phyloP scores from a whole-genome alignment of 768 basidiomycete species.

The Asterophora lycoperdoides region DNA sequence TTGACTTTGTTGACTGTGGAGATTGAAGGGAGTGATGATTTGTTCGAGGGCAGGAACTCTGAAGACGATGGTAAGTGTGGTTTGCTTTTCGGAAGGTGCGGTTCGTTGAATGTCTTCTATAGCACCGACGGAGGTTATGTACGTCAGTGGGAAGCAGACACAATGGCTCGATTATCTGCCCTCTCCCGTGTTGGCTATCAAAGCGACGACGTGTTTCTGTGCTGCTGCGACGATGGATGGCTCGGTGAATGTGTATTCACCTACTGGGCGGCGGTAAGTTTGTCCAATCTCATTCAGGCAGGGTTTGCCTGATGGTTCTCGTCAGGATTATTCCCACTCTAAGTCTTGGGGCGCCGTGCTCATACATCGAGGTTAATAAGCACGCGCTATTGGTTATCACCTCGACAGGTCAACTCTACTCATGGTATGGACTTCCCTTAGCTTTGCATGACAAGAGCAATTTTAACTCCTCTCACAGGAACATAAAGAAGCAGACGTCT shows the following conservation, averaged over 20 bases:
- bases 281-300: background rate
- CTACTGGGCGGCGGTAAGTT: constrained; percentile 74
- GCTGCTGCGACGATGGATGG: constrained; percentile 81
- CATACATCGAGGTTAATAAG: constrained; percentile 64
- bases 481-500: constrained; percentile 62
- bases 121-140: constrained; percentile 69
- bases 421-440: constrained; percentile 51
- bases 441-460: background rate
- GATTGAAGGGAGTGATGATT: constrained; percentile 62
- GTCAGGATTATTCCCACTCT: constrained; percentile 74
- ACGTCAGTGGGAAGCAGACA: constrained; percentile 59
- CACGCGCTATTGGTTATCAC: constrained; percentile 71
- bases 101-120: background rate
- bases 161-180: constrained; percentile 91
- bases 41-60: constrained; percentile 77
- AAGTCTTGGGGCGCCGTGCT: constrained; percentile 64
- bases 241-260: constrained; percentile 77
- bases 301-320: background rate
- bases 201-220: constrained; percentile 61
- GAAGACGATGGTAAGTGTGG: constrained; percentile 51
- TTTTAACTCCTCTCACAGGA: constrained; percentile 41
- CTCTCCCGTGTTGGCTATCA: constrained; percentile 61
- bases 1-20: constrained; percentile 55
- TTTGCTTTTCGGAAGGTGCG: background rate
- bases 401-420: constrained; percentile 62